Conservation (phyloP, 176 grass and related monocot genomes). For the Microstegium vimineum region DNA sequence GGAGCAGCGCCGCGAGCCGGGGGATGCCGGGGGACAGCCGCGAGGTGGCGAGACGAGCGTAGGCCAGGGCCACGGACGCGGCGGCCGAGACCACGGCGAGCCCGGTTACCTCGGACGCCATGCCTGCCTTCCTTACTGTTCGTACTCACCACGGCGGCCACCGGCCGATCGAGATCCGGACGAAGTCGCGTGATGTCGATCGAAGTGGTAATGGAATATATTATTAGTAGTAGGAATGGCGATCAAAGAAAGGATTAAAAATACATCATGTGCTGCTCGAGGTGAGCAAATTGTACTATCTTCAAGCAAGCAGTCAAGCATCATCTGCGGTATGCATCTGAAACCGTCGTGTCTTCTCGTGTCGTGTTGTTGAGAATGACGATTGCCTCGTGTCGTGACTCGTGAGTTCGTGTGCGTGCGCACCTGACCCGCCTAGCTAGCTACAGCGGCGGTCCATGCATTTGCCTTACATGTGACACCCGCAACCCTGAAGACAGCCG, state of each 20-base stretch:
- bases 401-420: too few relatives aligned
- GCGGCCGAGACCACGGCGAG: conserved; percentile 27
- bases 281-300: not conserved
- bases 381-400: too few relatives aligned
- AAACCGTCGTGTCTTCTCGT: not conserved
- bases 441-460: too few relatives aligned
- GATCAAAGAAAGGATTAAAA: not conserved
- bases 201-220: not conserved
- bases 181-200: not conserved
- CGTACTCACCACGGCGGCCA: not conserved
- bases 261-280: not conserved
- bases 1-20: conserved; percentile 46
- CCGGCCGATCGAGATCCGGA: not conserved
- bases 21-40: conserved; percentile 27
- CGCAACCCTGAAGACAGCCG: too few relatives aligned
- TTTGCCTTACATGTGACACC: too few relatives aligned
- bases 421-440: too few relatives aligned
- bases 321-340: not conserved
- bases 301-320: too few relatives aligned
- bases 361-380: not conserved
- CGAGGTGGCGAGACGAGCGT: conserved; percentile 46
- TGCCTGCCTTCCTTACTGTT: too few relatives aligned
- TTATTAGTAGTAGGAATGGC: not conserved
- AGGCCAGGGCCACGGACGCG: conserved; percentile 28
- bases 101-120: conserved; percentile 1